Evolutionary conservation across 129 eudicot genomes (phyloP).

Genomic region (Chrysanthemum lavandulifolium): DNA sequence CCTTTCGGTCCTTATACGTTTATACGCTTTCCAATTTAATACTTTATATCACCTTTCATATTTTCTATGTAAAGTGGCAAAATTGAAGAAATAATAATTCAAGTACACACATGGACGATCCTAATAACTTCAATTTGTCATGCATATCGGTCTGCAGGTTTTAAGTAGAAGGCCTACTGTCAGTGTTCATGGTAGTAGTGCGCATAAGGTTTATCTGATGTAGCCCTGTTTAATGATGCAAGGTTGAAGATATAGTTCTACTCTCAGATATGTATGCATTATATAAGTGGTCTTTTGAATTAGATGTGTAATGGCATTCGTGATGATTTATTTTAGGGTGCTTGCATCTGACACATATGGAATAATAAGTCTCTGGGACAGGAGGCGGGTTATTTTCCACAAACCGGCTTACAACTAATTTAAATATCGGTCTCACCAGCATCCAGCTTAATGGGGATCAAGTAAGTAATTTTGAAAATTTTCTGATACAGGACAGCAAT

Average conservation of each 20-base stretch:
- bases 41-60: no score
- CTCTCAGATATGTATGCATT: neutral
- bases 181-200: slow-evolving; percentile 60
- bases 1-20: neutral
- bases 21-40: neutral
- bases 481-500: neutral
- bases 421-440: slow-evolving; percentile 56
- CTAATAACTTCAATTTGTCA: neutral
- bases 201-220: slow-evolving; percentile 70
- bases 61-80: neutral
- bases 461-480: slow-evolving; percentile 35
- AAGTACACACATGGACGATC: slow-evolving; percentile 1
- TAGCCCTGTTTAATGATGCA: slow-evolving; percentile 60
- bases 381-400: slow-evolving; percentile 72
- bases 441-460: slow-evolving; percentile 74
- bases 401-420: slow-evolving; percentile 61
- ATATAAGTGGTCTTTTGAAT: neutral
- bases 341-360: slow-evolving; percentile 81
- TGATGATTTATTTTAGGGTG: slow-evolving; percentile 50
- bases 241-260: slow-evolving; percentile 40
- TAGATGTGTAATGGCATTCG: neutral
- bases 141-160: slow-evolving; percentile 49
- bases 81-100: neutral
- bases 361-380: slow-evolving; percentile 78
- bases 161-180: slow-evolving; percentile 61